Conservation (phyloP, 345 rosid genomes). For the Luvunga scandens region DNA sequence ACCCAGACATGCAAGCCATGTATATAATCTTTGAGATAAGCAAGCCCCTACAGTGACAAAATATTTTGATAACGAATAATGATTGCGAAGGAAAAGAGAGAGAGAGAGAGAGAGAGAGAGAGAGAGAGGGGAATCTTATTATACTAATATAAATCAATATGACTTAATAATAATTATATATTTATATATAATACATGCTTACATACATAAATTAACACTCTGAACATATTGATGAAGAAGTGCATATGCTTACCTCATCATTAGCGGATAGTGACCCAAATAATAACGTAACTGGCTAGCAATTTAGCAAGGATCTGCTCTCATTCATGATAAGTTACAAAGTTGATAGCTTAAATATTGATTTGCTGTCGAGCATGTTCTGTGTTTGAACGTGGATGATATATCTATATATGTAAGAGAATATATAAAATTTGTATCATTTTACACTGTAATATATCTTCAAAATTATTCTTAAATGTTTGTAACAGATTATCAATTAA, state of each 20-base stretch:
- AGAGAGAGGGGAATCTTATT: not conserved
- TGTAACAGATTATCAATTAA: no score
- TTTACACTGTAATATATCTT: no score
- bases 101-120: not conserved
- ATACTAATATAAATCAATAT: not conserved
- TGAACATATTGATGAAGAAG: not conserved
- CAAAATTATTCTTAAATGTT: no score
- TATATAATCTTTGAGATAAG: not conserved
- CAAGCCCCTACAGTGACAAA: not conserved
- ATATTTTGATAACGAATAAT: not conserved
- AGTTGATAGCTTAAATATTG: not conserved
- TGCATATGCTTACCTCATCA: not conserved
- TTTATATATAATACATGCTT: not conserved
- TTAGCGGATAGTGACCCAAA: not conserved
- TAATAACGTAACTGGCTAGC: no score
- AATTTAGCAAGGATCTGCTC: not conserved
- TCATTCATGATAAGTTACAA: not conserved
- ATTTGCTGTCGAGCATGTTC: slow-evolving; percentile 7
- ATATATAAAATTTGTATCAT: not conserved
- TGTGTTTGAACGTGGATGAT: not conserved
- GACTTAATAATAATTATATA: no score
- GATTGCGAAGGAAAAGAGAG: not conserved
- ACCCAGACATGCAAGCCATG: not conserved
- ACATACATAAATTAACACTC: not conserved
- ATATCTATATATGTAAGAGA: not conserved